phyloP scores from a whole-genome alignment of 495 filamentous ascomycete species.

The Margaritispora aquatica region DNA sequence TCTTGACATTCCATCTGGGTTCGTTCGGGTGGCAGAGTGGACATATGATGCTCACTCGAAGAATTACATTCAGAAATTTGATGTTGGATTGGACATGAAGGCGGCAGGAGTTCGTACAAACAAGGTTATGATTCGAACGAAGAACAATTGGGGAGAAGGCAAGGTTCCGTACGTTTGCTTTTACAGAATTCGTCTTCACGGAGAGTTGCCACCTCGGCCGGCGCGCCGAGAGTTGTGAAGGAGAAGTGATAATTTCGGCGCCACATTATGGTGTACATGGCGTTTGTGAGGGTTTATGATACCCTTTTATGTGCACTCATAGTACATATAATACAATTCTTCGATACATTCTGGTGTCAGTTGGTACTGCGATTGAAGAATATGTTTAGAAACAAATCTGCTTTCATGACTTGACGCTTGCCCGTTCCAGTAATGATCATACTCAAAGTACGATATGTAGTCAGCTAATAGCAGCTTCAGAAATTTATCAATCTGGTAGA shows the following conservation, averaged over 20 bases:
- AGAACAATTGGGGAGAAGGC: slow-evolving; percentile 43
- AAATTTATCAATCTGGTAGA: too few relatives aligned
- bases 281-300: background rate
- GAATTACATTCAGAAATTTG: slow-evolving; percentile 43
- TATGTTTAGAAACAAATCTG: background rate
- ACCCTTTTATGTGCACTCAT: background rate
- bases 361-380: background rate
- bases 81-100: slow-evolving; percentile 36
- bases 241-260: background rate
- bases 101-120: slow-evolving; percentile 27
- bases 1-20: slow-evolving; percentile 22
- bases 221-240: background rate
- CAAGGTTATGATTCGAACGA: slow-evolving; percentile 42
- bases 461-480: too few relatives aligned
- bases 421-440: too few relatives aligned
- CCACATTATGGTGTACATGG: background rate
- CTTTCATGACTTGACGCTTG: too few relatives aligned
- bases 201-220: slow-evolving; percentile 17
- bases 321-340: background rate
- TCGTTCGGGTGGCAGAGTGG: slow-evolving; percentile 46
- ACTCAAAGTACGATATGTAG: too few relatives aligned
- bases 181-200: slow-evolving; percentile 52
- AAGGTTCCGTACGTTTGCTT: slow-evolving; percentile 50
- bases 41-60: slow-evolving; percentile 38
- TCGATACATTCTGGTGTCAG: background rate